These are phyloP conservation scores for Neurospora sp. DNA, from an alignment of 2,329 filamentous ascomycete genomes.

Conservation along the genomic window DNA sequence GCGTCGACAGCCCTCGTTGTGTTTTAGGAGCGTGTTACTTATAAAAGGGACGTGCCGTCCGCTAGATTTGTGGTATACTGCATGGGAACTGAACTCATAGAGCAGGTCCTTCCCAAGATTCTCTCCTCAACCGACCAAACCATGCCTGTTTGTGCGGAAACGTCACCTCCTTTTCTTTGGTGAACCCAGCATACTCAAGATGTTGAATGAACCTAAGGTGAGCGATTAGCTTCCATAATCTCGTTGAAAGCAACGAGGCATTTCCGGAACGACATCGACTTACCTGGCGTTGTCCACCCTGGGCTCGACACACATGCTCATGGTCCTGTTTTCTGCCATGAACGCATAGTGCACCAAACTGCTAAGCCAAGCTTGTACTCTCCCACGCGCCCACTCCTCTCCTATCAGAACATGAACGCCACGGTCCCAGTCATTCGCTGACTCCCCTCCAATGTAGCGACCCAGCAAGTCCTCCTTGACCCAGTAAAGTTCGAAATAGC, in stretches of 20 bases:
- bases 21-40: background rate
- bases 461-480: constrained; percentile 83
- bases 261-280: constrained; percentile 21
- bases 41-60: background rate
- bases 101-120: constrained; percentile 66
- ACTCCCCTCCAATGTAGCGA: constrained; percentile 45
- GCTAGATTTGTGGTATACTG: background rate
- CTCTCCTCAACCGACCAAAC: constrained; percentile 68
- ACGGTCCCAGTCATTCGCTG: constrained; percentile 70
- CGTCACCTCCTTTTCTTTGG: constrained; percentile 73
- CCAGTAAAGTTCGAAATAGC: constrained; percentile 98
- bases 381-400: constrained; percentile 81
- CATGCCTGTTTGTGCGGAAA: constrained; percentile 92
- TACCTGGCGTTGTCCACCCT: constrained; percentile 85
- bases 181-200: constrained; percentile 66
- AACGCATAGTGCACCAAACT: constrained; percentile 82
- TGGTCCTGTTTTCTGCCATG: constrained; percentile 67
- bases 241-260: background rate
- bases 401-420: constrained; percentile 84
- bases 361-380: constrained; percentile 73
- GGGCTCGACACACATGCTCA: constrained; percentile 77
- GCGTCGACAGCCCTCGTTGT: background rate
- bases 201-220: constrained; percentile 54
- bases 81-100: constrained; percentile 27
- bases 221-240: constrained; percentile 1